Percentiles rank a stretch among this genome's conserved stretches.
Conservation (phyloP, 2,329 filamentous ascomycete species). For the Didymella glomerata region DNA sequence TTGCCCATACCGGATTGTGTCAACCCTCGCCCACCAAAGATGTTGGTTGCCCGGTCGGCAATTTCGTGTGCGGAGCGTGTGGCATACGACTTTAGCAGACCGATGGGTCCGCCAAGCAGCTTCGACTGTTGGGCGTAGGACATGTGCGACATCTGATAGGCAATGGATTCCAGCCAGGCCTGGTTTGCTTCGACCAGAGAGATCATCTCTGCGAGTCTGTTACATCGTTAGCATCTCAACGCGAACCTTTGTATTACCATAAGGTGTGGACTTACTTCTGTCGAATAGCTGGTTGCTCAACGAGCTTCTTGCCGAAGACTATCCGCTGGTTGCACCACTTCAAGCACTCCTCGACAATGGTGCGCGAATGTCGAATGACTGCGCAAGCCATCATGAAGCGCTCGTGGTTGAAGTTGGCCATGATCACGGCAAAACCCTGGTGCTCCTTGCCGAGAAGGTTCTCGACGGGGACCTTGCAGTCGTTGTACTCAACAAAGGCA, state of each 20-base stretch:
- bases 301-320: slow-evolving; percentile 82
- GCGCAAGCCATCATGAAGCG: slow-evolving; percentile 77
- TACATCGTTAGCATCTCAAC: neutral
- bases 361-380: slow-evolving; percentile 70
- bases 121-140: slow-evolving; percentile 77
- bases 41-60: slow-evolving; percentile 83
- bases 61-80: slow-evolving; percentile 83
- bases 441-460: slow-evolving; percentile 83
- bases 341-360: slow-evolving; percentile 81
- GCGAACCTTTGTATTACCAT: neutral
- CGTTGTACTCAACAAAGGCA: slow-evolving; percentile 81
- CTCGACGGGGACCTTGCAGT: slow-evolving; percentile 82
- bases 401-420: slow-evolving; percentile 90
- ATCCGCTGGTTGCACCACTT: slow-evolving; percentile 90
- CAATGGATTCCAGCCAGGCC: slow-evolving; percentile 83
- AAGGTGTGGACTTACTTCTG: slow-evolving; percentile 69
- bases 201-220: slow-evolving; percentile 85
- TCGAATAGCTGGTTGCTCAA: slow-evolving; percentile 81
- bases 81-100: slow-evolving; percentile 78
- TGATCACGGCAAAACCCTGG: slow-evolving; percentile 84
- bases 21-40: slow-evolving; percentile 82
- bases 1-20: slow-evolving; percentile 85
- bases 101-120: slow-evolving; percentile 81
- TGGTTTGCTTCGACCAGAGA: slow-evolving; percentile 82
- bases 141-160: slow-evolving; percentile 90